phyloP scores from a whole-genome alignment of 139 green algal species.

The Tetraselmis striata region DNA sequence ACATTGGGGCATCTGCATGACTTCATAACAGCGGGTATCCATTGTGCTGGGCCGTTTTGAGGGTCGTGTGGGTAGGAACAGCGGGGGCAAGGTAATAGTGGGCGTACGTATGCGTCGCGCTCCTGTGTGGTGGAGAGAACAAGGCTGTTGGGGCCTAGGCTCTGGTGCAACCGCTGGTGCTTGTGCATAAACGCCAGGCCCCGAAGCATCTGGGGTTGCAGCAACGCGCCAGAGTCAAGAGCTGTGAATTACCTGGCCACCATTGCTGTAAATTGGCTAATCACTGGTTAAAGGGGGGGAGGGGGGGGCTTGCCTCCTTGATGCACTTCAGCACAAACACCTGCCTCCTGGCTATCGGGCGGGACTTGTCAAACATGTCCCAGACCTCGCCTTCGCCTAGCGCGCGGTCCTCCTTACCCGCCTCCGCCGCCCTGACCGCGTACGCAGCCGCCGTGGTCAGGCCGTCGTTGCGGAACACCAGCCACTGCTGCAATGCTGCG shows the following conservation, averaged over 20 bases:
- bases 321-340: conserved; percentile 19
- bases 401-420: not conserved
- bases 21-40: too few species aligned
- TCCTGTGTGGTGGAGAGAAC: conserved; percentile 32
- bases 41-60: too few species aligned
- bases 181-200: conserved; percentile 48
- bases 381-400: conserved; percentile 15
- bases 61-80: too few species aligned
- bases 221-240: too few species aligned
- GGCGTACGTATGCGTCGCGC: not conserved
- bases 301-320: conserved; percentile 5
- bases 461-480: conserved; percentile 34
- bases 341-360: conserved; percentile 15
- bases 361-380: conserved; percentile 17
- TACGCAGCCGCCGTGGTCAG: conserved; percentile 15
- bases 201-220: conserved; percentile 7
- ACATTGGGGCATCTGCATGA: too few species aligned
- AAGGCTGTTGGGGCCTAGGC: conserved; percentile 37
- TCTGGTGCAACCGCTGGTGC: conserved; percentile 27
- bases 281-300: too few species aligned
- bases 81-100: too few species aligned
- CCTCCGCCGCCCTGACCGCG: conserved; percentile 11
- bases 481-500: conserved; percentile 20
- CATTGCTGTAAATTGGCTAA: too few species aligned
- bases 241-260: too few species aligned